Percentiles rank a stretch among this genome's conserved stretches.
Conservation (phyloP, 305 asterid genomes). For the Rubia tinctorum region DNA sequence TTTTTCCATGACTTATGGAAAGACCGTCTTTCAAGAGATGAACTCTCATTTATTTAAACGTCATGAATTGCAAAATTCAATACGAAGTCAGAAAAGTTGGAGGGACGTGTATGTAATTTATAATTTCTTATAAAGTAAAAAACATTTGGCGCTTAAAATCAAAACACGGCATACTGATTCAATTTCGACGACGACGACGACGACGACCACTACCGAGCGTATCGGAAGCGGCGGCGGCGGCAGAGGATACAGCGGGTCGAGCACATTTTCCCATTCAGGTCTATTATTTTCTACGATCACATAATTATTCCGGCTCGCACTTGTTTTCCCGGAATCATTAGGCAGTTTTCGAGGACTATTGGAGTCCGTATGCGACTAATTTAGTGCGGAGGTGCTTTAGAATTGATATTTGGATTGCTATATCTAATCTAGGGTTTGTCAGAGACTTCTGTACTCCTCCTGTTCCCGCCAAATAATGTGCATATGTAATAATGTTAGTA, state of each 20-base stretch:
- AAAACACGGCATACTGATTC: neutral
- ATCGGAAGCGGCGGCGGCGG: conserved; percentile 19
- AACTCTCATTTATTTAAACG: too few relatives aligned
- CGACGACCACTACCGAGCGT: conserved; percentile 10
- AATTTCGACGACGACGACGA: conserved; percentile 11
- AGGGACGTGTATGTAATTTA: neutral
- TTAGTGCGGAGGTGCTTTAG: neutral
- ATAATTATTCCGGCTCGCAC: neutral
- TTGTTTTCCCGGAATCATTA: neutral
- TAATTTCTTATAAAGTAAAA: neutral
- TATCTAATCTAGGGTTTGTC: neutral
- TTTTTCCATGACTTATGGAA: too few relatives aligned
- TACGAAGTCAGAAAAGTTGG: neutral
- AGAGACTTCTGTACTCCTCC: neutral
- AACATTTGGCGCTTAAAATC: conserved; percentile 8
- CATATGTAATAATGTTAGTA: neutral
- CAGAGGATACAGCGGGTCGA: conserved; percentile 37
- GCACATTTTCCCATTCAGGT: conserved; percentile 26
- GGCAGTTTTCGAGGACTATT: neutral
- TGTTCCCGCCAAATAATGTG: neutral
- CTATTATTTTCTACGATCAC: neutral
- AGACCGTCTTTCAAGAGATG: too few relatives aligned
- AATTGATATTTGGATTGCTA: neutral
- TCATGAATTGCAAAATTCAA: neutral
- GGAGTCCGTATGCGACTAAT: neutral